Evolutionary conservation across 2,329 filamentous ascomycete species (phyloP).

Genomic region (Penicillium concentricum): DNA sequence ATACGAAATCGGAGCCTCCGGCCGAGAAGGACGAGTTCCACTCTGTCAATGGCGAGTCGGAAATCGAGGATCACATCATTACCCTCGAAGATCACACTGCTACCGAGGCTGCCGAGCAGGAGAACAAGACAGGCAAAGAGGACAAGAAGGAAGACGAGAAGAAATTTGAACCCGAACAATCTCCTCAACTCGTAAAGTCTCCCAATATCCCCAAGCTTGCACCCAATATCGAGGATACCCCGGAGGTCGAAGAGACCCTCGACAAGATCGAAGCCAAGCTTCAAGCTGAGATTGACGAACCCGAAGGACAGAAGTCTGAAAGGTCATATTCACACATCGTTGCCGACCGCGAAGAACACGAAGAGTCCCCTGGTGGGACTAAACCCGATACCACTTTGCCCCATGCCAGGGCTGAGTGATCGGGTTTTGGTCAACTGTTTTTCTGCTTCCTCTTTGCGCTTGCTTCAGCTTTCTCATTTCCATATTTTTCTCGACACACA

Average conservation of each 20-base stretch:
- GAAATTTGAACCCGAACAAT: background rate
- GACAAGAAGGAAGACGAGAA: background rate
- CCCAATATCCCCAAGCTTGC: background rate
- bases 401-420: conserved; percentile 4
- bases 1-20: background rate
- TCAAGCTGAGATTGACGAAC: background rate
- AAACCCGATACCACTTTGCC: conserved; percentile 3
- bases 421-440: background rate
- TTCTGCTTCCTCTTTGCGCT: background rate
- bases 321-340: background rate
- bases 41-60: conserved; percentile 38
- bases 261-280: conserved; percentile 8
- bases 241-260: conserved; percentile 5
- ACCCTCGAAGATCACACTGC: background rate
- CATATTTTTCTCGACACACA: background rate
- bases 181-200: background rate
- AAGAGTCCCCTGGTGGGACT: conserved; percentile 1
- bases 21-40: conserved; percentile 43
- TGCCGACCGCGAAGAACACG: background rate
- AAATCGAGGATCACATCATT: conserved; percentile 10
- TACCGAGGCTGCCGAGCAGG: background rate
- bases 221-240: conserved; percentile 1
- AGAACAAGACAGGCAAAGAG: background rate
- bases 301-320: background rate
- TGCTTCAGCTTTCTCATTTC: background rate